These are phyloP conservation scores for Kazachstania psychrophila DNA, from an alignment of 805 yeast species.

Conservation along the genomic window DNA sequence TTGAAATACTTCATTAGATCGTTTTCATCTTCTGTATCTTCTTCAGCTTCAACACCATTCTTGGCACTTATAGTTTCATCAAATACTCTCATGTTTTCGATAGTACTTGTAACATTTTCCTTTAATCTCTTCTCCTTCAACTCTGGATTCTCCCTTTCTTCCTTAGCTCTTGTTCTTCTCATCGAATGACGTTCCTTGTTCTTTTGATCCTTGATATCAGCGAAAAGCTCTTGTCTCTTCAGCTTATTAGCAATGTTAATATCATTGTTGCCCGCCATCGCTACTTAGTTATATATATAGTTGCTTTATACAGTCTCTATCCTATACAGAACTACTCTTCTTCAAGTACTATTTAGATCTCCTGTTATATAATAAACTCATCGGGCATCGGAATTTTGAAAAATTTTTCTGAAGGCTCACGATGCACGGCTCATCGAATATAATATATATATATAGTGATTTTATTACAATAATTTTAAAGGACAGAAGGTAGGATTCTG, in stretches of 20 bases:
- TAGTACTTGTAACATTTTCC: constrained; percentile 70
- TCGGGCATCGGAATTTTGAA: too few relatives aligned
- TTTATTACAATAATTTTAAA: too few relatives aligned
- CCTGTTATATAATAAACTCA: too few relatives aligned
- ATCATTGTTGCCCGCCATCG: constrained; percentile 31
- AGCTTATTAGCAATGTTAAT: constrained; percentile 62
- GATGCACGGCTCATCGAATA: too few relatives aligned
- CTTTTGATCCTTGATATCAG: constrained; percentile 62
- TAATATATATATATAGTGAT: too few relatives aligned
- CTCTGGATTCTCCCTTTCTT: constrained; percentile 76
- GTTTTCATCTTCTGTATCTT: constrained; percentile 11
- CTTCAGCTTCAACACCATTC: constrained; percentile 33
- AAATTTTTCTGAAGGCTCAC: too few relatives aligned
- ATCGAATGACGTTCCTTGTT: constrained; percentile 68
- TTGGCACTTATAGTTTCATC: constrained; percentile 67
- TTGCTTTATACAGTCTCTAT: too few relatives aligned
- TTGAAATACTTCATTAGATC: constrained; percentile 33
- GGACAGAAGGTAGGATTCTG: too few relatives aligned
- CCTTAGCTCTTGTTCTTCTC: constrained; percentile 78
- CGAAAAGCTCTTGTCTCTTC: constrained; percentile 68
- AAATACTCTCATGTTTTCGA: constrained; percentile 72
- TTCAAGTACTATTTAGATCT: too few relatives aligned
- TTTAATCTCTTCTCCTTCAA: constrained; percentile 69
- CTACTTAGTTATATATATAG: background rate
- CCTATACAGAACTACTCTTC: too few relatives aligned